Base-by-base conservation (phyloP, 2,329 filamentous ascomycete genomes). In the Stagonosporopsis chrysanthemi region DNA sequence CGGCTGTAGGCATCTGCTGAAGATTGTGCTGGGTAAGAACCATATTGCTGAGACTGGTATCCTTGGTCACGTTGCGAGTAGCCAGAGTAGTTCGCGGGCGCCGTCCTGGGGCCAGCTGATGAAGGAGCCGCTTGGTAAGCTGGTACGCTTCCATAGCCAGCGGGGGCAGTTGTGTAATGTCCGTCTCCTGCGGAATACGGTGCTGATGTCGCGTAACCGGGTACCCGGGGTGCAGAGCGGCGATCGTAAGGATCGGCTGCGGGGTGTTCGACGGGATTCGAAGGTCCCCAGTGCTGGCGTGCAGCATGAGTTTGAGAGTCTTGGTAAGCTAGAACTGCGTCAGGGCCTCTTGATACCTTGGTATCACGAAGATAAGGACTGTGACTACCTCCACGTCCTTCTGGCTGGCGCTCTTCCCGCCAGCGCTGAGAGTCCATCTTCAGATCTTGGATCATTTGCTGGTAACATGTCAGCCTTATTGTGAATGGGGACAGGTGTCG, bases 361-460 rank as follows among this genome's bases (percentile, higher is more conserved):
- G 68, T 69, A 69, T 71, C 70, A 67, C 69, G 70, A 69, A 69
- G 66, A 62, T 73, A 73, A 73, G 75, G 73, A 75, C 67, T 69
- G 49, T 69, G 67, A 60, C 78, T 82, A 82, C 80, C 80, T 80
- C 80, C 79, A 77, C 79, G 73, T 71, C 67, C 62, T 48, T 76
- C 66, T 58, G 71, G 70, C 60, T 68, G 69, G 36, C 67, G 67
- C 49, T 75, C 71, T 41, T 71, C 63, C 49, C 69, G 71, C 80
- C 80, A 82, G 60, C 78, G 76, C 58, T 75, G 75, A 45, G 81
- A 81, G 58, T 82, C 80, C 70, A 75, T 66, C 63, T 78, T 78
- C 68, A 83, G 67, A 64, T 83, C 81, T 65, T 77, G 73, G 58
- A 82, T 79, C 81, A 82, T 82, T 68, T 80, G 78, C 80, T 75